Evolutionary conservation across 352 stramenopile genomes (phyloP).

Genomic region (Phytophthora gonapodyides): DNA sequence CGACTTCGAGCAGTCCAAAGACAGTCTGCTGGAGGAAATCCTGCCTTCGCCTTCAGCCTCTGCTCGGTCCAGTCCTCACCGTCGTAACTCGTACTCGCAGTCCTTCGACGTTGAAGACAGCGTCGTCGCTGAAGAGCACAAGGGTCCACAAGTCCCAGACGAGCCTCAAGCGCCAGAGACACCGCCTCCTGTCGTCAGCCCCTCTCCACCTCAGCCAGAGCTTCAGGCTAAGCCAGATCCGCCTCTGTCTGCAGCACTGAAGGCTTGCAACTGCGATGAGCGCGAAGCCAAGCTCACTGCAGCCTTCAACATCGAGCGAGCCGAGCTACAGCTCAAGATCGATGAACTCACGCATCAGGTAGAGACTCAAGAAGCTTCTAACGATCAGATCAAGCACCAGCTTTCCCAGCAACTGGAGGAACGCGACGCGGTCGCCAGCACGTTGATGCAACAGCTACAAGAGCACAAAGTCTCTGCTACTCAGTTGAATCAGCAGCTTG

Average conservation of each 20-base stretch:
- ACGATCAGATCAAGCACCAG: background rate
- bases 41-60: conserved; percentile 36
- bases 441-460: conserved; percentile 34
- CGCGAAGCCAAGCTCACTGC: conserved; percentile 16
- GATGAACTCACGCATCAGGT: conserved; percentile 32
- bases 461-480: conserved; percentile 2
- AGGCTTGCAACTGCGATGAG: conserved; percentile 28
- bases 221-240: conserved; percentile 1
- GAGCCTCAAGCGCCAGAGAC: background rate
- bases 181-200: background rate
- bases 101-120: conserved; percentile 52
- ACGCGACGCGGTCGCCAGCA: too few relatives aligned
- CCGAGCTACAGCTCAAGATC: too few relatives aligned
- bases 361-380: conserved; percentile 9
- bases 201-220: background rate
- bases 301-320: too few relatives aligned
- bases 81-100: conserved; percentile 56
- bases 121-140: conserved; percentile 10
- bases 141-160: background rate
- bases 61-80: conserved; percentile 24
- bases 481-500: conserved; percentile 33
- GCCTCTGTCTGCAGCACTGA: background rate
- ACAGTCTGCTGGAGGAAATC: conserved; percentile 68
- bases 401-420: conserved; percentile 14
- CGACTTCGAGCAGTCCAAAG: conserved; percentile 75